Percentiles rank a stretch among this genome's conserved stretches.
These are phyloP conservation scores for Verticillium longisporum DNA, from an alignment of 2,329 filamentous ascomycete species.

Conservation along the genomic window DNA sequence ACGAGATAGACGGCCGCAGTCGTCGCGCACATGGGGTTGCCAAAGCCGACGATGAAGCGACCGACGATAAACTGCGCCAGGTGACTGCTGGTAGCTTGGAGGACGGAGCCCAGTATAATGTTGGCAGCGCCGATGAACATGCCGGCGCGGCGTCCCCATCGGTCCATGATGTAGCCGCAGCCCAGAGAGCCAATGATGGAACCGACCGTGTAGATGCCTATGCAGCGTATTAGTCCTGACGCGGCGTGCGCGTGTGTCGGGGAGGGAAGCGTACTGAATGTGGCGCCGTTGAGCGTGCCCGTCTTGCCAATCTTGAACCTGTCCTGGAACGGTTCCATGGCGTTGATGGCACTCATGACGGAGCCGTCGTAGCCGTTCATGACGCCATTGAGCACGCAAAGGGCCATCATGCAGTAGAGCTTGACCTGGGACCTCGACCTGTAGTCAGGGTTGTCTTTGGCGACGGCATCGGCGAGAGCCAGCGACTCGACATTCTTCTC, in stretches of 20 bases:
- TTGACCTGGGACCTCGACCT: slow-evolving; percentile 7
- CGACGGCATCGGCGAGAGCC: slow-evolving; percentile 13
- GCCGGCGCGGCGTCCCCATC: slow-evolving; percentile 11
- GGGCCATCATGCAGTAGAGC: slow-evolving; percentile 13
- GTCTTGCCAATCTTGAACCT: slow-evolving; percentile 11
- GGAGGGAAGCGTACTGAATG: not conserved
- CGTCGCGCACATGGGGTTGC: slow-evolving; percentile 10
- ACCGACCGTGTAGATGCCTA: slow-evolving; percentile 13
- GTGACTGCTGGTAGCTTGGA: slow-evolving; percentile 10
- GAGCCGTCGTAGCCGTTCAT: slow-evolving; percentile 12
- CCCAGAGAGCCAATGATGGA: slow-evolving; percentile 8
- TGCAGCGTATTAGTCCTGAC: not conserved
- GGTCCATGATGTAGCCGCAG: slow-evolving; percentile 14
- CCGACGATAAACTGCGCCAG: slow-evolving; percentile 13
- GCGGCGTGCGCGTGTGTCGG: not conserved
- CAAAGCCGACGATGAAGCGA: slow-evolving; percentile 10
- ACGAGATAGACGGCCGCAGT: slow-evolving; percentile 12
- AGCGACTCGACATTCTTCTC: slow-evolving; percentile 11
- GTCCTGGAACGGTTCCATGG: slow-evolving; percentile 12
- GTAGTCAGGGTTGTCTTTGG: slow-evolving; percentile 13
- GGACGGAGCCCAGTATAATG: slow-evolving; percentile 12
- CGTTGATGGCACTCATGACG: slow-evolving; percentile 13
- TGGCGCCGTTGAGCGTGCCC: slow-evolving; percentile 7
- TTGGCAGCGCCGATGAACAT: slow-evolving; percentile 10
- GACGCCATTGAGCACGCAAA: slow-evolving; percentile 10